These are phyloP conservation scores for Fusarium decemcellulare DNA, from an alignment of 2,329 filamentous ascomycete genomes.

Conservation along the genomic window DNA sequence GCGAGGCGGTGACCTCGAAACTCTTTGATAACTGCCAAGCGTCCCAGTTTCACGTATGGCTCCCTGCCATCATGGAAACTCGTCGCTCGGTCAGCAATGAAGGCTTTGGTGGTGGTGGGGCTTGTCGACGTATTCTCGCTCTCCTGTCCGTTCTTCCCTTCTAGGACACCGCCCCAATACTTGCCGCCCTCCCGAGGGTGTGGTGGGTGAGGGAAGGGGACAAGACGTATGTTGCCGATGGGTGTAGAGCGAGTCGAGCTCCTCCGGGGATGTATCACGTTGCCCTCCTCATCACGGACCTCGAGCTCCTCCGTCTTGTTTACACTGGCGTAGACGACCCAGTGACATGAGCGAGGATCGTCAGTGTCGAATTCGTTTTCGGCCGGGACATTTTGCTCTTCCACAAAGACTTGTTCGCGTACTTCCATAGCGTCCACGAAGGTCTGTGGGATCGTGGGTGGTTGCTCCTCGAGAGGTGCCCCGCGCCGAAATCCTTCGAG, in stretches of 20 bases:
- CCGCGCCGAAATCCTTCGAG: conserved; percentile 63
- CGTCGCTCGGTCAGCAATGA: conserved; percentile 59
- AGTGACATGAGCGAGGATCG: conserved; percentile 85
- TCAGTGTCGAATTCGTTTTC: conserved; percentile 86
- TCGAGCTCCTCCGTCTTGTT: conserved; percentile 61
- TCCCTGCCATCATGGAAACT: conserved; percentile 73
- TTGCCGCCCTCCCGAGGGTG: conserved; percentile 69
- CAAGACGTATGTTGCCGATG: conserved; percentile 83
- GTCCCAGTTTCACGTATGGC: conserved; percentile 86
- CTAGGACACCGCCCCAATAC: conserved; percentile 62
- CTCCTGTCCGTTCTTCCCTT: conserved; percentile 38
- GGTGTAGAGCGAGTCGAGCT: conserved; percentile 63
- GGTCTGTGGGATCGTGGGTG: conserved; percentile 61
- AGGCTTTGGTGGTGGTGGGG: conserved; percentile 29
- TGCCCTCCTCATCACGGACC: conserved; percentile 59
- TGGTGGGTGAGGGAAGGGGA: conserved; percentile 82
- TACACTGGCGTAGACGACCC: conserved; percentile 84
- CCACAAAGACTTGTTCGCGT: conserved; percentile 72
- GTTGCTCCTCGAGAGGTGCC: conserved; percentile 59
- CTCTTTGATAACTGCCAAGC: conserved; percentile 77
- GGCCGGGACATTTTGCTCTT: conserved; percentile 70
- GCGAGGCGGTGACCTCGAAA: conserved; percentile 78
- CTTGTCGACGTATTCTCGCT: conserved; percentile 6
- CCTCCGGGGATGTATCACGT: conserved; percentile 57
- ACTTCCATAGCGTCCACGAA: conserved; percentile 77